Evolutionary conservation across 2,329 filamentous ascomycete genomes (phyloP).

Genomic region (Tolypocladium capitatum): DNA sequence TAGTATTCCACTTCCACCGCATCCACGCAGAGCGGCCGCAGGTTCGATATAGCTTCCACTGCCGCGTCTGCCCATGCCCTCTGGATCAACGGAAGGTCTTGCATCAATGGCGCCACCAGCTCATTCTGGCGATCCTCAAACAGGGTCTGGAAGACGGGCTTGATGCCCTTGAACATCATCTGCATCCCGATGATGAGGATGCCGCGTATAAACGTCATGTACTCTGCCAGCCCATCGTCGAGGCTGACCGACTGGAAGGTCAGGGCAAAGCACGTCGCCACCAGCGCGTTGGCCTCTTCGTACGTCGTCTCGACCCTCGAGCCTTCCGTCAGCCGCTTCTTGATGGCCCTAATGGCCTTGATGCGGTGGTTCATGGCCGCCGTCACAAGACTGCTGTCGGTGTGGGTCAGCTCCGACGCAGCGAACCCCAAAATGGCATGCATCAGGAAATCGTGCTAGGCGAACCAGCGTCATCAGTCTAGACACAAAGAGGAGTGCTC

Average conservation of each 20-base stretch:
- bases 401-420: slow-evolving; percentile 48
- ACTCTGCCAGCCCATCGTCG: slow-evolving; percentile 45
- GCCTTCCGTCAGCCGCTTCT: slow-evolving; percentile 34
- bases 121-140: slow-evolving; percentile 26
- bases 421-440: slow-evolving; percentile 56
- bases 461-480: slow-evolving; percentile 2
- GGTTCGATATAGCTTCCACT: slow-evolving; percentile 24
- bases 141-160: slow-evolving; percentile 36
- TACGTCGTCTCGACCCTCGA: slow-evolving; percentile 26
- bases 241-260: slow-evolving; percentile 45
- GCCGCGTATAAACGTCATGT: slow-evolving; percentile 46
- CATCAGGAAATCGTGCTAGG: slow-evolving; percentile 52
- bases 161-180: slow-evolving; percentile 35
- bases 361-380: slow-evolving; percentile 52
- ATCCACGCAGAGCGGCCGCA: slow-evolving; percentile 30
- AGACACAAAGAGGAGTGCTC: not conserved
- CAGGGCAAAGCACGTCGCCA: slow-evolving; percentile 46
- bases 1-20: slow-evolving; percentile 33
- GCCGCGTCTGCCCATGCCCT: slow-evolving; percentile 33
- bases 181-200: slow-evolving; percentile 41
- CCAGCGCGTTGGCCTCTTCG: slow-evolving; percentile 44
- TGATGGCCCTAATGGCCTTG: slow-evolving; percentile 50
- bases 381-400: slow-evolving; percentile 33
- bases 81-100: slow-evolving; percentile 30
- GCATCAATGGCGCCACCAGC: slow-evolving; percentile 31